Conservation (phyloP, 345 rosid genomes). For the Eucalyptus shirleyi region DNA sequence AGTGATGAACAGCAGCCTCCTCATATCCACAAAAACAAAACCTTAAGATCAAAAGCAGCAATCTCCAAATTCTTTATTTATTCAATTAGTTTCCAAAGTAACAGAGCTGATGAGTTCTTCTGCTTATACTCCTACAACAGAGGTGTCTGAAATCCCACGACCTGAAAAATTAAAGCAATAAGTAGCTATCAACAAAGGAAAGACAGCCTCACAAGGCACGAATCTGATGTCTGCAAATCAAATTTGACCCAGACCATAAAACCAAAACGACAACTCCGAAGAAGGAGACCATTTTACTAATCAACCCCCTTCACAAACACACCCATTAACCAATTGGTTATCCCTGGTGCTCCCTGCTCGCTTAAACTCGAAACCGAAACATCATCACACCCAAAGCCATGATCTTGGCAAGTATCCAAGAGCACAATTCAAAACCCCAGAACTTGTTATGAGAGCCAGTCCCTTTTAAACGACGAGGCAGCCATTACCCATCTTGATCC, state of each 20-base stretch:
- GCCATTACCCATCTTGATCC: background rate
- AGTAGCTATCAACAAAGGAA: background rate
- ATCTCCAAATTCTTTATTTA: conserved; percentile 7
- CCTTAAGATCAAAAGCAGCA: conserved; percentile 1
- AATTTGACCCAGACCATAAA: background rate
- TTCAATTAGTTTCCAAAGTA: background rate
- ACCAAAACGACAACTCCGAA: background rate
- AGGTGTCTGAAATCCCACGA: background rate
- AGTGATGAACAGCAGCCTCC: conserved; percentile 33
- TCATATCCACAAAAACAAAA: conserved; percentile 16
- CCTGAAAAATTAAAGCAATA: background rate
- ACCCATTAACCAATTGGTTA: background rate
- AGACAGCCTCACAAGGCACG: background rate
- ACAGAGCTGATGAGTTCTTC: background rate
- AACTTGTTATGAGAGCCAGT: background rate
- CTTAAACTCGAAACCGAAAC: background rate
- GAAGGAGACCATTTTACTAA: background rate
- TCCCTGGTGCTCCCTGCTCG: background rate
- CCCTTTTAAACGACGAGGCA: background rate
- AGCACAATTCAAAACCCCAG: background rate
- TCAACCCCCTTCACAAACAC: background rate
- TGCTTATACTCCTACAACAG: background rate
- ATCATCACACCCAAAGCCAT: background rate
- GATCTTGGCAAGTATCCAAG: background rate
- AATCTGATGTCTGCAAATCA: background rate